Evolutionary conservation across 2,329 filamentous ascomycete genomes (phyloP).

Genomic region (Trichocomaceae sp.): DNA sequence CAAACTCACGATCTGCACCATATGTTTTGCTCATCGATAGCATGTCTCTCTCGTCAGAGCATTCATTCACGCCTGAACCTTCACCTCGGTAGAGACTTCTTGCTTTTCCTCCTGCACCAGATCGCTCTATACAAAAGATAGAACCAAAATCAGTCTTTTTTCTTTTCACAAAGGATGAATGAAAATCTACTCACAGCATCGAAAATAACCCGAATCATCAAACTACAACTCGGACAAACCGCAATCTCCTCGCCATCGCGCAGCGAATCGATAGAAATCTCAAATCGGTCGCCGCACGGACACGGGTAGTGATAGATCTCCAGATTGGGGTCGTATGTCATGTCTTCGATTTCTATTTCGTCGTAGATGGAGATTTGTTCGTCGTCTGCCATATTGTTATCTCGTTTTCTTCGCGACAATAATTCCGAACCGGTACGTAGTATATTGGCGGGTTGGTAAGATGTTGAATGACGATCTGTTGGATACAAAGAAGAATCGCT

Average conservation of each 20-base stretch:
- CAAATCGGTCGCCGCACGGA: slow-evolving; percentile 93
- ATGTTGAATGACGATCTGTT: background rate
- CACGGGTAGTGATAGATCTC: slow-evolving; percentile 96
- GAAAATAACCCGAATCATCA: slow-evolving; percentile 95
- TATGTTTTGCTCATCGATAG: background rate
- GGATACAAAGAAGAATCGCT: background rate
- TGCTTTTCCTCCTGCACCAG: slow-evolving; percentile 14
- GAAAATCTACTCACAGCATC: slow-evolving; percentile 57
- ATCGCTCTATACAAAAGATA: slow-evolving; percentile 7
- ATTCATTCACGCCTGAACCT: slow-evolving; percentile 34
- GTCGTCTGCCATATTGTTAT: slow-evolving; percentile 56
- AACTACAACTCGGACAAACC: slow-evolving; percentile 93
- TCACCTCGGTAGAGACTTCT: slow-evolving; percentile 25
- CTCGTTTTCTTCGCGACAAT: background rate
- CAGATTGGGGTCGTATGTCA: slow-evolving; percentile 76
- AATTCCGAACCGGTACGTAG: background rate
- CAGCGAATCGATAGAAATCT: slow-evolving; percentile 78
- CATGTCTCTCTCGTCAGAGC: background rate
- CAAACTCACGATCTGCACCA: background rate
- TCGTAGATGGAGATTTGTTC: slow-evolving; percentile 72
- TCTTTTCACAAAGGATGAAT: background rate
- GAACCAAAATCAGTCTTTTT: background rate
- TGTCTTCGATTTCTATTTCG: slow-evolving; percentile 97
- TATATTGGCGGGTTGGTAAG: background rate
- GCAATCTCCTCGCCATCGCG: slow-evolving; percentile 86